Evolutionary conservation across 2,329 filamentous ascomycete species (phyloP).

Genomic region (Chaetomium sp.): DNA sequence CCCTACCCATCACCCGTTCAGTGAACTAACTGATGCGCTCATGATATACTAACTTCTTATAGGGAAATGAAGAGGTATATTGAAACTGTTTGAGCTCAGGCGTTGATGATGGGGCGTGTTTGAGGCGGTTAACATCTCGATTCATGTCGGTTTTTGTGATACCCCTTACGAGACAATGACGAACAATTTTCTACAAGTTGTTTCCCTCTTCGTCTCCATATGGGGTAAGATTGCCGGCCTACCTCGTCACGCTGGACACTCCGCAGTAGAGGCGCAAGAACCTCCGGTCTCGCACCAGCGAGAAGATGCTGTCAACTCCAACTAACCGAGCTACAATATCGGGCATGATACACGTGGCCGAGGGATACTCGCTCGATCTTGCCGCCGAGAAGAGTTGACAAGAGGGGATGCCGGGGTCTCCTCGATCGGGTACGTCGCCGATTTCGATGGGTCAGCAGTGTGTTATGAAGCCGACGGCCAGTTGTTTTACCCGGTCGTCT

Average conservation of each 20-base stretch:
- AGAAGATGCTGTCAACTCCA: not conserved
- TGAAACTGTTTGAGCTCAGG: slow-evolving; percentile 62
- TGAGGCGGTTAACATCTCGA: not conserved
- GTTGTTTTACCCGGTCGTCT: not conserved
- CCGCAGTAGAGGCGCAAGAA: not conserved
- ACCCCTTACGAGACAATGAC: slow-evolving; percentile 19
- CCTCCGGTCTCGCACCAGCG: not conserved
- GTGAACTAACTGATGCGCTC: not conserved
- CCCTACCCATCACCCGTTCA: not conserved
- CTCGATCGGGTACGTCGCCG: not conserved
- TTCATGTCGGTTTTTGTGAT: slow-evolving; percentile 4
- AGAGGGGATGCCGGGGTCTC: not conserved
- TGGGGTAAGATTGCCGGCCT: not conserved
- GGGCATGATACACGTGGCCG: slow-evolving; percentile 3
- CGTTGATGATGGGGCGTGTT: not conserved
- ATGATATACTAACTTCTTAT: slow-evolving; percentile 25
- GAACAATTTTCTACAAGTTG: not conserved
- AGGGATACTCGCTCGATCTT: not conserved
- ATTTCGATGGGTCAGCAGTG: not conserved
- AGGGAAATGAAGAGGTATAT: slow-evolving; percentile 80
- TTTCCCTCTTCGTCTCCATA: not conserved
- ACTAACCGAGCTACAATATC: not conserved
- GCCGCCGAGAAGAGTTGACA: not conserved
- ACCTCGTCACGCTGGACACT: not conserved
- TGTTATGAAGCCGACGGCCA: not conserved